These are phyloP conservation scores for Spergularia azorica DNA, from an alignment of 179 eudicot species.

Conservation along the genomic window DNA sequence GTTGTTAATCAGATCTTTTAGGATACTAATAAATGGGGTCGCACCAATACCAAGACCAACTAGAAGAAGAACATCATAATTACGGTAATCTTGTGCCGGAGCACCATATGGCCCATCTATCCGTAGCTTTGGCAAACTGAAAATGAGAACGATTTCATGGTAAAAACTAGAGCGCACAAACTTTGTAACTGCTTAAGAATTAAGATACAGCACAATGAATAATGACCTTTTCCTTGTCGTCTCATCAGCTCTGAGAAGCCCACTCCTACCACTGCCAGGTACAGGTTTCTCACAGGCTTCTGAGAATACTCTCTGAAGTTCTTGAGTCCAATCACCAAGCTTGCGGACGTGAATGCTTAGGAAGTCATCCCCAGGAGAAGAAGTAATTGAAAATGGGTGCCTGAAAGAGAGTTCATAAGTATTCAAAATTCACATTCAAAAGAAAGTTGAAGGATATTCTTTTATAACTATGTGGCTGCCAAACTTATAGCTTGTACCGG, in stretches of 20 bases:
- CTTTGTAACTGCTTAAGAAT: neutral
- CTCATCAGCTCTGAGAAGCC: conserved; percentile 94
- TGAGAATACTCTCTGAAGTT: conserved; percentile 68
- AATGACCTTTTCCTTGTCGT: conserved; percentile 66
- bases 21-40: conserved; percentile 92
- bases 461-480: neutral
- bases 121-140: conserved; percentile 85
- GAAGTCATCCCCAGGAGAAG: conserved; percentile 90
- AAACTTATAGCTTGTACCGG: neutral
- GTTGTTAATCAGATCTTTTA: conserved; percentile 89
- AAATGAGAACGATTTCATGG: conserved; percentile 17
- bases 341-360: conserved; percentile 88
- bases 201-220: conserved; percentile 9
- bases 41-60: conserved; percentile 98
- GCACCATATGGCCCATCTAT: conserved; percentile 99
- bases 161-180: conserved; percentile 7
- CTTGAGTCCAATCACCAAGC: conserved; percentile 93
- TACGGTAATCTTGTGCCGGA: conserved; percentile 93
- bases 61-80: conserved; percentile 88
- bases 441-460: neutral
- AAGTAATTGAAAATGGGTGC: conserved; percentile 99
- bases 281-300: conserved; percentile 74
- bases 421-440: neutral
- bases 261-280: conserved; percentile 66
- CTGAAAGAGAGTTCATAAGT: conserved; percentile 38